Evolutionary conservation across 1,139 yeast species (phyloP).

Genomic region (Arxiozyma bovina): DNA sequence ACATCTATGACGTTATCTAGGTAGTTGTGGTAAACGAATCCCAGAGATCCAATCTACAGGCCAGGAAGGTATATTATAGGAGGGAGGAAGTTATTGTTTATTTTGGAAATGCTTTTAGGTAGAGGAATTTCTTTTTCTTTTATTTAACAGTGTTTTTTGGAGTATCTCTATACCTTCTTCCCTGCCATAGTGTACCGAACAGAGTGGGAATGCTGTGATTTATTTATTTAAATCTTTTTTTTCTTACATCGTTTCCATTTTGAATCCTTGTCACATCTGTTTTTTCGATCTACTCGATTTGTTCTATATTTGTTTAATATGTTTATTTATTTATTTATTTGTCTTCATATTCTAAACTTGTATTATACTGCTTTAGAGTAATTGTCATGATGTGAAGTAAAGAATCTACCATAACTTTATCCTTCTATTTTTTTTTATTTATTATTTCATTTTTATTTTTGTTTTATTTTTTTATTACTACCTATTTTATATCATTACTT

Average conservation of each 20-base stretch:
- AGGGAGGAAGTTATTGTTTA: background rate
- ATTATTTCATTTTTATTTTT: background rate
- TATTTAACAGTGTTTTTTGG: background rate
- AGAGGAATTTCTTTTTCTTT: background rate
- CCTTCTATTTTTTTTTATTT: too few species aligned
- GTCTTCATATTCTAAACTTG: background rate
- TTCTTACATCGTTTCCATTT: slow-evolving; percentile 17
- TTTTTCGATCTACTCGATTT: background rate
- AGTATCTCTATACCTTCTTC: background rate
- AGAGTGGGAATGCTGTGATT: slow-evolving; percentile 19
- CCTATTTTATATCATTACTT: background rate
- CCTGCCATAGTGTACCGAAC: slow-evolving; percentile 11
- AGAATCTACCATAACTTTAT: background rate
- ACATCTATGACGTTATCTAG: slow-evolving; percentile 26
- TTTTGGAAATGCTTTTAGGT: background rate
- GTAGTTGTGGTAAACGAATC: slow-evolving; percentile 33
- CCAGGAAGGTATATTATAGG: slow-evolving; percentile 11
- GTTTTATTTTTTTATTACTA: background rate
- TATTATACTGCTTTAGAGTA: background rate
- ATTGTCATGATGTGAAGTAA: background rate
- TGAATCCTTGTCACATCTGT: slow-evolving; percentile 29
- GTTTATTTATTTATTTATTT: background rate
- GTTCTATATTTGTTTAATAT: background rate
- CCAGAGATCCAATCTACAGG: slow-evolving; percentile 22
- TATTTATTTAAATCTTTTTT: background rate